These are phyloP conservation scores for Gracilaria caudata DNA, from an alignment of 23 red algal genomes.

Conservation along the genomic window DNA sequence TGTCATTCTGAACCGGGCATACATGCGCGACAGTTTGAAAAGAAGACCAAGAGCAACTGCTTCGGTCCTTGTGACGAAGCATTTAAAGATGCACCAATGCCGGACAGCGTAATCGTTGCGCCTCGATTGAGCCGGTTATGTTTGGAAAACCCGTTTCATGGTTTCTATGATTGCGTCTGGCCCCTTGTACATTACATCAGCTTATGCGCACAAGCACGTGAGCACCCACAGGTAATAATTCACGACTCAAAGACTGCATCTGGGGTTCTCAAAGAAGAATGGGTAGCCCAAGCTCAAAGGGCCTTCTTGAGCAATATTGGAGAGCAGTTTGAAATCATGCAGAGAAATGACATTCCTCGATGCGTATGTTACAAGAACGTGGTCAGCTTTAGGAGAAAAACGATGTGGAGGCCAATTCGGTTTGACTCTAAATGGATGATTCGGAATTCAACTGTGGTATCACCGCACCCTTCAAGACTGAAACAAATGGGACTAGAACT, in stretches of 20 bases:
- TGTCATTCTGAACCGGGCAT: slow-evolving; percentile 51
- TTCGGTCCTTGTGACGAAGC: slow-evolving; percentile 18
- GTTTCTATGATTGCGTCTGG: slow-evolving; percentile 60
- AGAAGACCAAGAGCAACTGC: slow-evolving; percentile 20
- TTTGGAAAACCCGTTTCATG: slow-evolving; percentile 49
- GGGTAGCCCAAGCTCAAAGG: slow-evolving; percentile 35
- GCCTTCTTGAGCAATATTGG: slow-evolving; percentile 18
- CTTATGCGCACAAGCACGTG: neutral
- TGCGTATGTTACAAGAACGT: slow-evolving; percentile 23
- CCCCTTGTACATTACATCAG: slow-evolving; percentile 51
- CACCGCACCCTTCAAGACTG: slow-evolving; percentile 29
- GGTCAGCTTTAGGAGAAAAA: slow-evolving; percentile 29
- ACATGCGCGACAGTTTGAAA: neutral
- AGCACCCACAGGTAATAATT: slow-evolving; percentile 1
- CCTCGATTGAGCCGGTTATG: slow-evolving; percentile 23
- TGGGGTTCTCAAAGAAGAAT: neutral
- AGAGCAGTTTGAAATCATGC: neutral
- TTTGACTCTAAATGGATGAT: neutral
- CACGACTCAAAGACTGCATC: slow-evolving; percentile 9
- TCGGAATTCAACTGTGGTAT: neutral
- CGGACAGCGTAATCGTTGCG: neutral
- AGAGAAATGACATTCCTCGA: neutral
- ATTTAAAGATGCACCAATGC: neutral
- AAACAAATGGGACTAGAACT: slow-evolving; percentile 28
- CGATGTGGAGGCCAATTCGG: slow-evolving; percentile 38